These are phyloP conservation scores for Ogataea nonfermentans DNA, from an alignment of 805 yeast species.

Conservation along the genomic window DNA sequence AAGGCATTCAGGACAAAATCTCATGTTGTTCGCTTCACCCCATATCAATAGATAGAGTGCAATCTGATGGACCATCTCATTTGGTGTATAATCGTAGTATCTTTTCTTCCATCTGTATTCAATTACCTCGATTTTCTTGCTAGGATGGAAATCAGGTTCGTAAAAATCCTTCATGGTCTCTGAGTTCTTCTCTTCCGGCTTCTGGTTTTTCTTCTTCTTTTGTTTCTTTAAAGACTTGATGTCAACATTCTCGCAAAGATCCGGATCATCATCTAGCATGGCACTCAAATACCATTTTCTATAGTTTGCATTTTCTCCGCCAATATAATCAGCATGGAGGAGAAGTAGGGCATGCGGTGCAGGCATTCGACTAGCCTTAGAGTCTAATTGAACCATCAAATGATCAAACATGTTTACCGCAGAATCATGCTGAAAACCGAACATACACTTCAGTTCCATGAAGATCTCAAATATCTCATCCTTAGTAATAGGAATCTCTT, in stretches of 20 bases:
- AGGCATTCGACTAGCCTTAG: constrained; percentile 77
- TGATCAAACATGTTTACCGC: constrained; percentile 79
- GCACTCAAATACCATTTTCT: constrained; percentile 93
- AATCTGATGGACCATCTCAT: constrained; percentile 62
- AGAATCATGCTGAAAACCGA: constrained; percentile 85
- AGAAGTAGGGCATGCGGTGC: constrained; percentile 70
- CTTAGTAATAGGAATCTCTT: constrained; percentile 70
- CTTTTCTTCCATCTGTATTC: constrained; percentile 75
- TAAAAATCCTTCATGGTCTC: constrained; percentile 15
- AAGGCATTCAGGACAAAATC: constrained; percentile 48
- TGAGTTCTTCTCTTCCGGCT: constrained; percentile 30
- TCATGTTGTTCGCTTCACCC: constrained; percentile 74
- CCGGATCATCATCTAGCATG: constrained; percentile 72
- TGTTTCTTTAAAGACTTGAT: constrained; percentile 56
- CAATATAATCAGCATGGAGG: constrained; percentile 87
- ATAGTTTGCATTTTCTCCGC: constrained; percentile 85
- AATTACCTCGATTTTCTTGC: constrained; percentile 58
- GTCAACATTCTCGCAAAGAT: constrained; percentile 55
- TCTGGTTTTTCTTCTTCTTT: constrained; percentile 63
- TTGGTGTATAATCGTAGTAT: constrained; percentile 53
- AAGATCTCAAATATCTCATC: constrained; percentile 63
- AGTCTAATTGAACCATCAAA: constrained; percentile 76
- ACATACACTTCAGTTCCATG: constrained; percentile 51
- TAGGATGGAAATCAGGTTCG: constrained; percentile 24
- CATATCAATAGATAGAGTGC: constrained; percentile 63